phyloP scores from a whole-genome alignment of 1,284 basidiomycete genomes.

The Xerocomus minutiporus region DNA sequence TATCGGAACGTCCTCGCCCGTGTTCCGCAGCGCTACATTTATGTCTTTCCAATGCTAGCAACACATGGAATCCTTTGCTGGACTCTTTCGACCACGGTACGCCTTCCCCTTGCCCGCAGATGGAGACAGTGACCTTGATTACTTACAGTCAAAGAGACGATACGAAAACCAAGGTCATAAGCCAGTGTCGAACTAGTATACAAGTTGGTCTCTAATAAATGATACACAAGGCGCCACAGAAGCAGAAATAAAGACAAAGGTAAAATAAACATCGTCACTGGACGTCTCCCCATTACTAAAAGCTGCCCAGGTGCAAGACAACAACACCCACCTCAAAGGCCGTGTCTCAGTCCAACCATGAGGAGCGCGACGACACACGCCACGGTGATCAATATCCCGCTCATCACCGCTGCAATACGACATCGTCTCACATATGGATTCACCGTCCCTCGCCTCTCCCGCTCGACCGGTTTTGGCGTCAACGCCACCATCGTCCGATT shows the following conservation, averaged over 20 bases:
- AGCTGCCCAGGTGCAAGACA: not conserved
- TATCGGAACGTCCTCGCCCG: not conserved
- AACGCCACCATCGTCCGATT: conserved; percentile 9
- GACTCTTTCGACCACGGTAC: not conserved
- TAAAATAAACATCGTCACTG: not conserved
- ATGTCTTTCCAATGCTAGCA: not conserved
- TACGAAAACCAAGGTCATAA: not conserved
- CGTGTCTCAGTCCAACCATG: conserved; percentile 19
- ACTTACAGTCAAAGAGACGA: not conserved
- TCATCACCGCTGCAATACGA: conserved; percentile 42
- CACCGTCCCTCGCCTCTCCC: conserved; percentile 10
- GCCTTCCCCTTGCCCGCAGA: not conserved
- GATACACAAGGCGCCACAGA: not conserved
- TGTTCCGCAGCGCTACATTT: no score
- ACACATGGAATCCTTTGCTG: not conserved
- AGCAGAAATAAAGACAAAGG: not conserved
- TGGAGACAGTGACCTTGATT: not conserved
- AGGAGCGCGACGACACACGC: conserved; percentile 39
- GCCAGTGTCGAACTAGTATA: conserved; percentile 8
- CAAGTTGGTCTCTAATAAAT: not conserved
- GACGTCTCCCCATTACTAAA: not conserved
- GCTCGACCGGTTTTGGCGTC: conserved; percentile 14
- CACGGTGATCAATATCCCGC: conserved; percentile 37
- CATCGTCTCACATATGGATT: conserved; percentile 46
- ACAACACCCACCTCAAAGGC: not conserved